Evolutionary conservation across 768 basidiomycete genomes (phyloP), one percentile per base, ranked within the genome.

Genomic region (Collybia nuda): DNA sequence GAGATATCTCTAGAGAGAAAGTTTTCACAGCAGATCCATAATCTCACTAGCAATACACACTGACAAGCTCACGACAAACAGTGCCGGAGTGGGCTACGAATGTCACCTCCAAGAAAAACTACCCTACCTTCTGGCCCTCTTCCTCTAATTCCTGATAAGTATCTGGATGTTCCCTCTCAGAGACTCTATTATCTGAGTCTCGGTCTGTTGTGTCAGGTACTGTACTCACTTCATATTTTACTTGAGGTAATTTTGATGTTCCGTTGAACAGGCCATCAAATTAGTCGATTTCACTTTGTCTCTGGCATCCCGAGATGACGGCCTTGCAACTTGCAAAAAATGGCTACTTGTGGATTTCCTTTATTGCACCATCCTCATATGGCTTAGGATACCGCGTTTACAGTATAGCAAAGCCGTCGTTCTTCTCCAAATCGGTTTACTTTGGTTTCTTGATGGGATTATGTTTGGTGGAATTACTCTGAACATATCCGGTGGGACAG

Each of bases 121-220:
- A 17, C 40, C 49, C 24, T 38, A 40, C 50, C 56, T 12, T 18
- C 59, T 39, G 42, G 32, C 17, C 48, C 48, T 29, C 56, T 56
- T 44, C 72, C 91, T 37, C 72, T 88, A 32, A 84, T 96, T 44
- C 81, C 91, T 24, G 86, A 90, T 66, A 78, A 75, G 49, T 84
- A 83, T 62, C 56, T 93, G 24, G 88, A 90, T 61, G 73, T 84
- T 4, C 88, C 90, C 18, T 85, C 90, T 14, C 90, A 93, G 63
- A 77, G 93, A 44, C 77, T 90, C 5, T 91, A 94, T 60, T 79
- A 80, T 55, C 73, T 91, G 39, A 88, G 90, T 53, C 68, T 93
- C 21, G 88, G 86, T 6, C 78, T 85, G 36, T 73, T 93, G 2
- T 74, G 89, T 28, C 92, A 94, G 78, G 92, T 88, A 55, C 7